A percentile compares a stretch with the other conserved stretches of the same genome.
These are phyloP conservation scores for Boletus huronensis DNA, from an alignment of 768 basidiomycete species.

Conservation along the genomic window DNA sequence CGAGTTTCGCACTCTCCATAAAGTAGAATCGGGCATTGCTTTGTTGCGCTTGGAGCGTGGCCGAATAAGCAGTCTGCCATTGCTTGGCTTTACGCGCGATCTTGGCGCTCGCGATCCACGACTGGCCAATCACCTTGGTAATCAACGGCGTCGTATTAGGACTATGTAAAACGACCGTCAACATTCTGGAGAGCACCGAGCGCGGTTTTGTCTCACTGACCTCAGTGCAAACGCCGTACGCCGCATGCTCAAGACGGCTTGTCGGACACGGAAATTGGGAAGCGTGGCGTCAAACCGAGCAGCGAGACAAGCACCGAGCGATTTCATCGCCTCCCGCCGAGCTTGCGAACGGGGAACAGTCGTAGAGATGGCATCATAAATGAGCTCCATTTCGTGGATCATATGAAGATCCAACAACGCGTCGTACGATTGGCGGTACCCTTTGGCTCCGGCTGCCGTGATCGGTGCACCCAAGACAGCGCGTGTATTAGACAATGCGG, in stretches of 20 bases:
- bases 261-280: constrained; percentile 84
- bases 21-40: constrained; percentile 70
- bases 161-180: constrained; percentile 10
- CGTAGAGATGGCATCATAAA: constrained; percentile 42
- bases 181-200: background rate
- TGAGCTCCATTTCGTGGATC: constrained; percentile 79
- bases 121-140: constrained; percentile 65
- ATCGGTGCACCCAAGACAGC: constrained; percentile 75
- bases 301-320: constrained; percentile 41
- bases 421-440: constrained; percentile 86
- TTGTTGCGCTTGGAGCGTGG: constrained; percentile 85
- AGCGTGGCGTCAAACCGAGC: constrained; percentile 72
- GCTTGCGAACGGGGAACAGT: constrained; percentile 40
- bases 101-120: constrained; percentile 93
- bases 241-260: constrained; percentile 86
- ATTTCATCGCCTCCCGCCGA: constrained; percentile 40
- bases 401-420: constrained; percentile 81
- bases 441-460: constrained; percentile 71
- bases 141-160: constrained; percentile 35
- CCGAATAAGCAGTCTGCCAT: constrained; percentile 95
- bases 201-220: constrained; percentile 42
- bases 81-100: constrained; percentile 95
- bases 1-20: constrained; percentile 85
- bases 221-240: constrained; percentile 75
- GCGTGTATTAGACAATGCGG: constrained; percentile 62